Evolutionary conservation across 2,329 filamentous ascomycete species (phyloP), one percentile per base, ranked within the genome.

Genomic region (Cordyceps farinosa): DNA sequence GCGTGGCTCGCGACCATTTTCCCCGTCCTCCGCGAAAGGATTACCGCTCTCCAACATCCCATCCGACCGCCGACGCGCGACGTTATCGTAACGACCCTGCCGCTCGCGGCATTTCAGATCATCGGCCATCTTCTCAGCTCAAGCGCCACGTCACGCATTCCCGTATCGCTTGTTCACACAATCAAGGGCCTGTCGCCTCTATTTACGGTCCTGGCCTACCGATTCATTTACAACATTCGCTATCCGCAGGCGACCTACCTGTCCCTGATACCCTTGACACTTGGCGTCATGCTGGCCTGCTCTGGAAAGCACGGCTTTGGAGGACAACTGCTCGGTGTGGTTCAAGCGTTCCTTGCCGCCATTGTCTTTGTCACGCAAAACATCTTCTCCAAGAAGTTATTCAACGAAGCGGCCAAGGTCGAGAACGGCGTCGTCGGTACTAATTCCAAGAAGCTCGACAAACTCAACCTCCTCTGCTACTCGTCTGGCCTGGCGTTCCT

Each of bases 291-390:
- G 84, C 84, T 99, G 68, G 95, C 95, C 10, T 99, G 95, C 76
- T 97, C 94, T 1, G 91, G 93, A 13, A 92, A 92, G 71, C 78
- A 81, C 48, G 77, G 77, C 6, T 93, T 96, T 69, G 89, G 87
- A 29, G 94, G 91, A 36, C 93, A 99, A 72, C 84, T 97, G 66
- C 84, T 95, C 58, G 95, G 95, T n/a, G 90, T 99, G 22, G 71
- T 94, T 11, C 94, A 93, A 71, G 93, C 95, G 3, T 88, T 99
- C 44, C 80, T 91, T 40, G 93, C 92, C n/a, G 92, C 95, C 8
- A 80, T 98, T 62, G 90, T 98, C 67, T 99, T 99, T 72, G 95
- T 99, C 42, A 95, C 92, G 0, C 95, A 99, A 73, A 99, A 99
- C 73, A 99, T 99, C 63, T 96, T 97, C 68, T 98, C 94, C 27